Evolutionary conservation across 2,329 filamentous ascomycete genomes (phyloP).

Genomic region (Aspergillus fructus): DNA sequence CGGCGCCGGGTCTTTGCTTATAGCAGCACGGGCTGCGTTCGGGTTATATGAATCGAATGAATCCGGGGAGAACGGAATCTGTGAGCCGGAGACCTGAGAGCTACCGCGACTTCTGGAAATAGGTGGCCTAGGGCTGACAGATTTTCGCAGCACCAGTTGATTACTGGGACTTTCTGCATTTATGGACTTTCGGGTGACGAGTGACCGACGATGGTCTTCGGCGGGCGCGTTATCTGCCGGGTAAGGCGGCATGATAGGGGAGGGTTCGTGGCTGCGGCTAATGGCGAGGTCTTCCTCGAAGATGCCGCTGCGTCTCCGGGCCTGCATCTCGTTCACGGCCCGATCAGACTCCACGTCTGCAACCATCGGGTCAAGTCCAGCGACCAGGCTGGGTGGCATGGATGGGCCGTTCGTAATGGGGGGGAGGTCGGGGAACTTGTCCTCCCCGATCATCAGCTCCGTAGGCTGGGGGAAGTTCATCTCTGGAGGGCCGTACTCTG

Average conservation of each 20-base stretch:
- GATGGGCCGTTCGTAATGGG: slow-evolving; percentile 25
- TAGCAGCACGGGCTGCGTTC: slow-evolving; percentile 32
- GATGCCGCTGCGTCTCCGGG: slow-evolving; percentile 25
- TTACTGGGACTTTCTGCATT: slow-evolving; percentile 21
- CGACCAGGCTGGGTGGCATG: slow-evolving; percentile 43
- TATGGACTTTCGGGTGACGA: slow-evolving; percentile 24
- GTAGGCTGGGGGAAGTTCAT: slow-evolving; percentile 27
- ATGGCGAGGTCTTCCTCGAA: slow-evolving; percentile 29
- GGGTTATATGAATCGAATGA: slow-evolving; percentile 62
- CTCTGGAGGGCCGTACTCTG: slow-evolving; percentile 26
- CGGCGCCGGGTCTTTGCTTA: slow-evolving; percentile 32
- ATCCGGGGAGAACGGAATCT: slow-evolving; percentile 61
- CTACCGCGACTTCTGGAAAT: slow-evolving; percentile 39
- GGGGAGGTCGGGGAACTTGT: slow-evolving; percentile 25
- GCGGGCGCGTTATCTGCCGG: slow-evolving; percentile 28
- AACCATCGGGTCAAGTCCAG: slow-evolving; percentile 39
- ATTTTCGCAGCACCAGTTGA: slow-evolving; percentile 52
- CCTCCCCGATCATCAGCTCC: slow-evolving; percentile 18
- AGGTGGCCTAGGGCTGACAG: slow-evolving; percentile 57
- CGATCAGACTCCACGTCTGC: slow-evolving; percentile 31
- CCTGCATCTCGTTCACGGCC: slow-evolving; percentile 27
- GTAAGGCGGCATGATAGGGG: slow-evolving; percentile 26
- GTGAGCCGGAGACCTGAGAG: slow-evolving; percentile 54
- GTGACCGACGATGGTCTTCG: slow-evolving; percentile 24
- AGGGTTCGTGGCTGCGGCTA: slow-evolving; percentile 21